Percentiles rank a stretch among this genome's conserved stretches.
phyloP scores from a whole-genome alignment of 1,284 basidiomycete genomes.

The Malassezia brasiliensis region DNA sequence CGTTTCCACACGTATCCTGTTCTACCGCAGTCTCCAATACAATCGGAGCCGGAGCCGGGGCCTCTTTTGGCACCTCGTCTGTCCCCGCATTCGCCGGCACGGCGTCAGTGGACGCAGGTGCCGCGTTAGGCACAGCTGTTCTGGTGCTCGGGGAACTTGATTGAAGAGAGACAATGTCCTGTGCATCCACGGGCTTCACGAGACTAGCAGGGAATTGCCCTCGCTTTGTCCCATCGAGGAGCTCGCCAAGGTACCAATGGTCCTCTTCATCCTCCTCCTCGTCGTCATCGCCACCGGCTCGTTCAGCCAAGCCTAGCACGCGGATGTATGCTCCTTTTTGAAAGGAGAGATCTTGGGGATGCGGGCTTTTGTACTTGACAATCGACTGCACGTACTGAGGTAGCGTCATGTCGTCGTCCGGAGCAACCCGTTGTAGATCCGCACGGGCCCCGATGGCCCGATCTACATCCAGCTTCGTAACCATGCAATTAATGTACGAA shows the following conservation, averaged over 20 bases:
- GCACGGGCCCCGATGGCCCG: conserved; percentile 10
- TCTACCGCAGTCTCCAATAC: too few species aligned
- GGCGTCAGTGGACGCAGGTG: too few species aligned
- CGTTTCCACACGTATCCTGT: too few species aligned
- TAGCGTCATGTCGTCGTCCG: conserved; percentile 13
- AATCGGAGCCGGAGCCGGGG: too few species aligned
- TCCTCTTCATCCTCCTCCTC: conserved; percentile 48
- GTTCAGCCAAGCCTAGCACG: conserved; percentile 31
- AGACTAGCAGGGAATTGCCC: conserved; percentile 47
- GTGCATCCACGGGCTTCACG: conserved; percentile 1
- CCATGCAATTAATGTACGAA: conserved; percentile 17
- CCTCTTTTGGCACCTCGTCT: too few species aligned
- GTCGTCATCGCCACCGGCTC: conserved; percentile 21
- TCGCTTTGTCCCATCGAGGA: conserved; percentile 28
- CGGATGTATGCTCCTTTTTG: conserved; percentile 40
- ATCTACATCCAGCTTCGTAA: neutral
- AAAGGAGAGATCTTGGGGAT: conserved; percentile 42
- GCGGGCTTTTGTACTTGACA: conserved; percentile 40
- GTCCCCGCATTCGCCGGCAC: too few species aligned
- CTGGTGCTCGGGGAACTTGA: too few species aligned
- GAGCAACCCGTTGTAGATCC: neutral
- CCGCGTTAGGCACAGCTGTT: too few species aligned
- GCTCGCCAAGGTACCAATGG: conserved; percentile 48
- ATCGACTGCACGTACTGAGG: conserved; percentile 32
- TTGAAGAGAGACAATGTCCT: conserved; percentile 5